A percentile compares a stretch with the other conserved stretches of the same genome.
These are phyloP conservation scores for Euphorbia peplus DNA, from an alignment of 345 rosid genomes.

Conservation along the genomic window DNA sequence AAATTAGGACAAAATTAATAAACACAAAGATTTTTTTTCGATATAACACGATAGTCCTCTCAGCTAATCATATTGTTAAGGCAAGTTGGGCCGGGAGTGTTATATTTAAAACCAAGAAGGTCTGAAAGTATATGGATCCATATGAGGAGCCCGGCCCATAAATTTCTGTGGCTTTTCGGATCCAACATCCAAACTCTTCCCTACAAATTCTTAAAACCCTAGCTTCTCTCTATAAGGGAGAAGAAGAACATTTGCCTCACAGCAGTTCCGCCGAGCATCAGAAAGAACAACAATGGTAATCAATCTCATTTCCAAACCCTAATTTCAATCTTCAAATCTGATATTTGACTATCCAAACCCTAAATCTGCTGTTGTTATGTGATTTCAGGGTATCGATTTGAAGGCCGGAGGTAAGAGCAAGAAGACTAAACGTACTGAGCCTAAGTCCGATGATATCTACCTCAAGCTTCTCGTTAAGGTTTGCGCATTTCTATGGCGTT, in stretches of 20 bases:
- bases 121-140: not conserved
- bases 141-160: not conserved
- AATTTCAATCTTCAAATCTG: not conserved
- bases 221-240: constrained; percentile 1
- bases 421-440: constrained; percentile 85
- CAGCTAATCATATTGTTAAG: too few relatives aligned
- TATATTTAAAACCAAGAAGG: too few relatives aligned
- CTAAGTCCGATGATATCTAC: constrained; percentile 90
- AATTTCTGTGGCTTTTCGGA: not conserved
- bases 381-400: constrained; percentile 85
- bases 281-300: constrained; percentile 12
- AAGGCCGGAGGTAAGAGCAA: constrained; percentile 98
- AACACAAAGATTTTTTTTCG: too few relatives aligned
- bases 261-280: constrained; percentile 10
- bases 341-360: not conserved
- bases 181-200: not conserved
- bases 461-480: constrained; percentile 97
- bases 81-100: too few relatives aligned
- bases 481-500: not conserved
- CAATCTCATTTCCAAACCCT: not conserved
- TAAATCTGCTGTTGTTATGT: not conserved
- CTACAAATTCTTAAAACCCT: constrained; percentile 19
- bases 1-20: too few relatives aligned
- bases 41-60: too few relatives aligned
- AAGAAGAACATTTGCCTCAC: constrained; percentile 12